phyloP scores from a whole-genome alignment of 2,329 filamentous ascomycete genomes.

The Microsporum canis region DNA sequence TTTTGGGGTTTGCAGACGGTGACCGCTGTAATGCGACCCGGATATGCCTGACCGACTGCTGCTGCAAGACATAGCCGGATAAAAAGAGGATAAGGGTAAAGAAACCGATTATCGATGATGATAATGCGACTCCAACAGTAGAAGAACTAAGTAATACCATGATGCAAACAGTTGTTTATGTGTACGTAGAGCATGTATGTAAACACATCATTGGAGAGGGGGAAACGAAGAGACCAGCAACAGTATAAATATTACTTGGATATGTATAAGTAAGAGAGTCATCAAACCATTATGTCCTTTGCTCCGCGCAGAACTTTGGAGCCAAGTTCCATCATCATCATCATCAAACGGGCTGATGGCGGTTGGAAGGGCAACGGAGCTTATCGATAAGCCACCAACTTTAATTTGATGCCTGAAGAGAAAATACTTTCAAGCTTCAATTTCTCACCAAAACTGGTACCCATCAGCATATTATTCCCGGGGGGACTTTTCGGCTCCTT shows the following conservation, averaged over 20 bases:
- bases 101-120: conserved; percentile 48
- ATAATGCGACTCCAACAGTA: conserved; percentile 34
- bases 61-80: conserved; percentile 77
- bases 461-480: too few species aligned
- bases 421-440: neutral
- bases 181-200: neutral
- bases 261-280: neutral
- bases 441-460: neutral
- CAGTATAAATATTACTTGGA: neutral
- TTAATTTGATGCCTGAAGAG: neutral
- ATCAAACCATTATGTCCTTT: neutral
- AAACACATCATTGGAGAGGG: neutral
- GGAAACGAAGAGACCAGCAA: neutral
- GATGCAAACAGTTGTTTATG: conserved; percentile 5
- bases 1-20: neutral
- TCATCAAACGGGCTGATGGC: neutral
- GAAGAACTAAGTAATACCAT: conserved; percentile 39
- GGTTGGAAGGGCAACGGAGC: conserved; percentile 24
- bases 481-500: neutral
- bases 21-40: conserved; percentile 33
- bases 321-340: neutral
- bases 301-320: neutral
- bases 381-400: conserved; percentile 26
- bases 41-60: conserved; percentile 68
- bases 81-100: conserved; percentile 78